Percentiles rank a stretch among this genome's conserved stretches.
These are phyloP conservation scores for Aspergillus quadricinctus DNA, from an alignment of 2,329 filamentous ascomycete genomes.

Conservation along the genomic window DNA sequence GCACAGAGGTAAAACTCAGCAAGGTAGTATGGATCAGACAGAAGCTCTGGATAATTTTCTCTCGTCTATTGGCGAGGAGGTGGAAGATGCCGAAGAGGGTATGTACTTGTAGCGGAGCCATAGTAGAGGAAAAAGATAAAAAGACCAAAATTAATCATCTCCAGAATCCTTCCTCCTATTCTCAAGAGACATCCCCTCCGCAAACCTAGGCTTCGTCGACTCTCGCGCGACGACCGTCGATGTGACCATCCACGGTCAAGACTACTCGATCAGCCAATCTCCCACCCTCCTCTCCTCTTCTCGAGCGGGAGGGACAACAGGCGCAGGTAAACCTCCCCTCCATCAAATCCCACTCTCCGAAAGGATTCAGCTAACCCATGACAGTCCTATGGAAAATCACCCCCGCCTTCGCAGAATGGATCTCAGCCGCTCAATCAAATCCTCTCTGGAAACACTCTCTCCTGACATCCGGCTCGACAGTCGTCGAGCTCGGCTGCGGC, in stretches of 20 bases:
- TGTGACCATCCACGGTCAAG: constrained; percentile 62
- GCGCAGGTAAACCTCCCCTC: constrained; percentile 51
- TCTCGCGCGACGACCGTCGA: constrained; percentile 61
- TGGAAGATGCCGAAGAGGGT: constrained; percentile 60
- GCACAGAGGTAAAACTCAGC: not conserved
- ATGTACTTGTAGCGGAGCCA: constrained; percentile 14
- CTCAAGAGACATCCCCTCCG: constrained; percentile 67
- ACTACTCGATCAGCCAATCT: constrained; percentile 77
- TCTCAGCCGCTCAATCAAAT: constrained; percentile 55
- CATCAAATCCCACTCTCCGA: not conserved
- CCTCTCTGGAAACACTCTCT: constrained; percentile 55
- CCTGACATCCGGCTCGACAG: constrained; percentile 52
- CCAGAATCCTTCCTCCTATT: constrained; percentile 86
- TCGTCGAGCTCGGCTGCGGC: constrained; percentile 85
- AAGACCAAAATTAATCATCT: constrained; percentile 1
- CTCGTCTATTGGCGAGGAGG: constrained; percentile 45
- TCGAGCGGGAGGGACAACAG: constrained; percentile 68
- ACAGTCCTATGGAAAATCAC: constrained; percentile 88
- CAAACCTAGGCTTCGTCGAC: constrained; percentile 82
- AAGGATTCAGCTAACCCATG: not conserved
- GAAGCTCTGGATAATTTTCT: constrained; percentile 32
- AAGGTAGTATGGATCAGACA: constrained; percentile 3
- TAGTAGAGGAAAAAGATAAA: constrained; percentile 3
- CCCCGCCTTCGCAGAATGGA: constrained; percentile 75
- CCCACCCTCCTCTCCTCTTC: constrained; percentile 75